Conservation (phyloP, 202 grass and related monocot genomes). For the Setaria viridis region DNA sequence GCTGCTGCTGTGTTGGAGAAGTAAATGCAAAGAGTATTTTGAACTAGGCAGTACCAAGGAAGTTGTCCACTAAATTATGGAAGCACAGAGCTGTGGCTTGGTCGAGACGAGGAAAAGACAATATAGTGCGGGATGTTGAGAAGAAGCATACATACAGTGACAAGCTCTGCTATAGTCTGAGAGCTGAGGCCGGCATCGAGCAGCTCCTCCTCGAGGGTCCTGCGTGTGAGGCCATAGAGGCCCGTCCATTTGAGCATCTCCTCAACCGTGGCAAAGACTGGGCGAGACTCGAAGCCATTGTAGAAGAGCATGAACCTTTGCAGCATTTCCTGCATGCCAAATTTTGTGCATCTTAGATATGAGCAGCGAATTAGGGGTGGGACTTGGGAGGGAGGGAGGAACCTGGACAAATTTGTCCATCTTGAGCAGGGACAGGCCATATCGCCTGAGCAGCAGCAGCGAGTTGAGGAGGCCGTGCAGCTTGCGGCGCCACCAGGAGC, state of each 20-base stretch:
- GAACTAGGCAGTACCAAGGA: background rate
- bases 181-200: slow-evolving; percentile 63
- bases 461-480: slow-evolving; percentile 57
- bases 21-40: background rate
- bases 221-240: slow-evolving; percentile 64
- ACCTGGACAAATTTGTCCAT: slow-evolving; percentile 85
- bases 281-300: slow-evolving; percentile 61
- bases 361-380: background rate
- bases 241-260: slow-evolving; percentile 91
- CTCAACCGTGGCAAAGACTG: slow-evolving; percentile 71
- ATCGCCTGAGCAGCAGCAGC: slow-evolving; percentile 61
- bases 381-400: no score
- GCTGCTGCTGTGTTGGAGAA: background rate
- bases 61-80: no score
- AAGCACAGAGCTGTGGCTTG: background rate
- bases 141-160: slow-evolving; percentile 64
- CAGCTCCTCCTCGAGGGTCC: slow-evolving; percentile 80
- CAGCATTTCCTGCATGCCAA: slow-evolving; percentile 62
- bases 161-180: slow-evolving; percentile 72
- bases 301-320: slow-evolving; percentile 80
- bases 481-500: slow-evolving; percentile 60
- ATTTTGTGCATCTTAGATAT: background rate
- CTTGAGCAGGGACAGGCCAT: slow-evolving; percentile 70
- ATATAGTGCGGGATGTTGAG: background rate
- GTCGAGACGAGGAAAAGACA: slow-evolving; percentile 3